Evolutionary conservation across 257 asterid species (phyloP).

Genomic region (Salvia miltiorrhiza): DNA sequence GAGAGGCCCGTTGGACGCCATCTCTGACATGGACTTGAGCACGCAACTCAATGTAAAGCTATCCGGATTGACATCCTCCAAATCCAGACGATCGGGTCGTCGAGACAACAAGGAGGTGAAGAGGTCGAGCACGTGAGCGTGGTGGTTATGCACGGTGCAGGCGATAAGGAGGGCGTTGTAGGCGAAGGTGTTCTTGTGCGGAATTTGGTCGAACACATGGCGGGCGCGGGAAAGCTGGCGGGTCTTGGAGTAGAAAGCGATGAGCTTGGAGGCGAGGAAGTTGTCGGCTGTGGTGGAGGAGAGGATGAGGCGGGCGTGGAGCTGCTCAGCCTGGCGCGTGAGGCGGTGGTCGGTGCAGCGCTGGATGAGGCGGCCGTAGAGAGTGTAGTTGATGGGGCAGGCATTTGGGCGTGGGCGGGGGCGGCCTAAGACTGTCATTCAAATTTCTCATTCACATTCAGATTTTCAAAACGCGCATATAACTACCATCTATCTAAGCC

Average conservation of each 20-base stretch:
- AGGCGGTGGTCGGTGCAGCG: conserved; percentile 60
- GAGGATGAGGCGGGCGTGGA: conserved; percentile 61
- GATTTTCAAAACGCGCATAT: no score
- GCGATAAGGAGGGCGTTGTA: conserved; percentile 81
- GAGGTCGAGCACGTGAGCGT: conserved; percentile 42
- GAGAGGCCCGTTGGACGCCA: conserved; percentile 30
- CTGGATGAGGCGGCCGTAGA: conserved; percentile 59
- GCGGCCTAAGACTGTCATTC: conserved; percentile 33
- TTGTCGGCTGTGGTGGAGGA: conserved; percentile 52
- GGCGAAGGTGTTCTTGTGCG: conserved; percentile 58
- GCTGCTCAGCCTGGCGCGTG: conserved; percentile 61
- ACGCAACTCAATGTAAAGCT: conserved; percentile 63
- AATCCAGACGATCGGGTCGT: conserved; percentile 15
- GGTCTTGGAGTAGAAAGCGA: conserved; percentile 48
- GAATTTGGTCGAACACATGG: conserved; percentile 80
- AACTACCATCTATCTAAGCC: no score
- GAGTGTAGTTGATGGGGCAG: conserved; percentile 40
- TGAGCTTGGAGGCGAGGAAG: conserved; percentile 80
- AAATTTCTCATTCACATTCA: no score
- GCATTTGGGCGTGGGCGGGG: conserved; percentile 28
- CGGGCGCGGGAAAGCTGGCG: conserved; percentile 42
- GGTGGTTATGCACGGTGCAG: conserved; percentile 38
- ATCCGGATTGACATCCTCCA: conserved; percentile 47
- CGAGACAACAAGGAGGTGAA: conserved; percentile 32
- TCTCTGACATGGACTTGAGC: conserved; percentile 67